phyloP scores from a whole-genome alignment of 257 asterid species.

The Capsicum pubescens region DNA sequence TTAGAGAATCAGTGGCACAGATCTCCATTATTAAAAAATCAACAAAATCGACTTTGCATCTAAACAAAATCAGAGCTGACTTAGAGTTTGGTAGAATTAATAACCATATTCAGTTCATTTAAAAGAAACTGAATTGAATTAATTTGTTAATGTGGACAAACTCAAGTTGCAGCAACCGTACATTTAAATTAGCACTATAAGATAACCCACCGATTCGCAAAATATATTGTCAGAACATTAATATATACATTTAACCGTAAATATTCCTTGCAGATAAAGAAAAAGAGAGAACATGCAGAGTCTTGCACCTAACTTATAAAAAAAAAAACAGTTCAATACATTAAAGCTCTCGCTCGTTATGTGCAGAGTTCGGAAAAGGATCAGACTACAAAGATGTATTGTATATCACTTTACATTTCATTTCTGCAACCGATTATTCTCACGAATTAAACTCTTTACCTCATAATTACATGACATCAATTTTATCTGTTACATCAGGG shows the following conservation, averaged over 20 bases:
- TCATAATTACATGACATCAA: too few relatives aligned
- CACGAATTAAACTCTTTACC: too few relatives aligned
- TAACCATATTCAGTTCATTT: neutral
- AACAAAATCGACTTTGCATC: neutral
- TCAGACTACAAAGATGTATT: too few relatives aligned
- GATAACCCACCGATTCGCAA: neutral
- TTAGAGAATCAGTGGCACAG: conserved; percentile 2
- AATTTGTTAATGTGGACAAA: conserved; percentile 12
- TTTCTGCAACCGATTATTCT: too few relatives aligned
- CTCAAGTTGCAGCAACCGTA: neutral
- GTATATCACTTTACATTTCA: too few relatives aligned
- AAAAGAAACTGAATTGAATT: neutral
- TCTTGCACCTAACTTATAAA: too few relatives aligned
- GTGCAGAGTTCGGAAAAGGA: too few relatives aligned
- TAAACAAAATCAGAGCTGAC: neutral
- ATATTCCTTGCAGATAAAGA: neutral
- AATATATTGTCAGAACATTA: neutral
- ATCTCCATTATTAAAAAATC: neutral
- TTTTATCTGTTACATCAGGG: too few relatives aligned
- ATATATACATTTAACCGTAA: neutral
- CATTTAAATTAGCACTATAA: neutral
- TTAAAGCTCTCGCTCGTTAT: too few relatives aligned
- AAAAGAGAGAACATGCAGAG: conserved; percentile 8
- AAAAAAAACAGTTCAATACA: too few relatives aligned
- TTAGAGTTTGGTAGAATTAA: neutral